Percentiles rank a stretch among this genome's conserved stretches.
These are phyloP conservation scores for Paxillus involutus DNA, from an alignment of 768 basidiomycete species.

Conservation along the genomic window DNA sequence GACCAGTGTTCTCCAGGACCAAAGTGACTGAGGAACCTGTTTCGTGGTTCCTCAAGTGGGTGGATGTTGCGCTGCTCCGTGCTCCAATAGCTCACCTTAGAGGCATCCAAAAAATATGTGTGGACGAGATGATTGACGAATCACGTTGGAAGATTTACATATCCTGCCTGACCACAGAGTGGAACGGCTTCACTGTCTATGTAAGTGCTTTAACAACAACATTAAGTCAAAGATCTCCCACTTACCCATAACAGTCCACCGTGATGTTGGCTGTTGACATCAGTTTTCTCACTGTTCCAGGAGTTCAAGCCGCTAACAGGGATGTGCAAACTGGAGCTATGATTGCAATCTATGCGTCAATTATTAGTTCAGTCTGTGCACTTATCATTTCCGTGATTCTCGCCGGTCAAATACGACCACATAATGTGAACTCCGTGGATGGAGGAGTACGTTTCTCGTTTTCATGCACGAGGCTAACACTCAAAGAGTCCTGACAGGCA, in stretches of 20 bases:
- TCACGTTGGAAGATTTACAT: conserved; percentile 32
- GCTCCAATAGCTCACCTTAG: conserved; percentile 44
- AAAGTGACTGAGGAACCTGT: background rate
- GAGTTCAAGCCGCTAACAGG: background rate
- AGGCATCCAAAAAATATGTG: conserved; percentile 41
- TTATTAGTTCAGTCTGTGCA: conserved; percentile 27
- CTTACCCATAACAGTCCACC: conserved; percentile 36
- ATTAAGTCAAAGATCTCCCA: no score
- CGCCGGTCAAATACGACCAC: no score
- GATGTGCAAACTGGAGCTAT: conserved; percentile 14
- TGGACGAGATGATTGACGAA: conserved; percentile 40
- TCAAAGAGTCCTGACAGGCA: conserved; percentile 9
- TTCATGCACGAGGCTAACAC: background rate
- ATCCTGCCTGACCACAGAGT: conserved; percentile 16
- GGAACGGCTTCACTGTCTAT: conserved; percentile 36
- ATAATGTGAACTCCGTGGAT: no score
- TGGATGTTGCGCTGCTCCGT: conserved; percentile 42
- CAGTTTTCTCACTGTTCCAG: conserved; percentile 51
- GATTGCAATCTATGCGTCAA: conserved; percentile 37
- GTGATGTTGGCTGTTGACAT: conserved; percentile 53
- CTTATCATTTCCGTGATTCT: no score
- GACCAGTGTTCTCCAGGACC: conserved; percentile 16
- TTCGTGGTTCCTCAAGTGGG: conserved; percentile 6
- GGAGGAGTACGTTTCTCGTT: no score
- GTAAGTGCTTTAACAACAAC: conserved; percentile 30